Base-by-base conservation (phyloP, 2,329 filamentous ascomycete genomes). In the Penicillium brasilianum region DNA sequence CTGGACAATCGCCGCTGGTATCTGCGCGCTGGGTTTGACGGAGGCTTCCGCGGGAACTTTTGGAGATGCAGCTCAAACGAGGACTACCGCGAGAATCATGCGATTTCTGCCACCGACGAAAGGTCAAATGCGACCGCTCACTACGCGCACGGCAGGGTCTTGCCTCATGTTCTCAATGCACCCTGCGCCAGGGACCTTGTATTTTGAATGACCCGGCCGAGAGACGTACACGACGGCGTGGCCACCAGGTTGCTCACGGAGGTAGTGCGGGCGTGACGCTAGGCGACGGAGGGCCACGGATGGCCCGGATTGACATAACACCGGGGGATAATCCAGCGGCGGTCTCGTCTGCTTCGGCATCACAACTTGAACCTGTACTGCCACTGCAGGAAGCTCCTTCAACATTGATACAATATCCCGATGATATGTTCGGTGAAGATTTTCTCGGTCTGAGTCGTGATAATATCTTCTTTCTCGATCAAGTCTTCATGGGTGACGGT, bases 121-220 rank as follows among this genome's bases (percentile, higher is more conserved):
- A 72, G 60, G 64, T 72, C 54, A 70, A 68, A 61, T 72, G 69
- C 57, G 64, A 71, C 55, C 61, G 65, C 1, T n/a, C 56, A 20
- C 22, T 56, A 11, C 69, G 68, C 34, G 60, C 60, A 32, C 56
- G 46, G 30, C 22, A 60, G 5, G 69, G 69, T 39, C 50, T 63
- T 30, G 32, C 58, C 6, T 46, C 56, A 9, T 72, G 69, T 59
- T 69, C 68, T 5, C 68, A 69, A 37, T 71, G 70, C 37, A 55
- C 57, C 43, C 39, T 69, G 25, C 25, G 25, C 25, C 57, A 63
- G 48, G 56, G 64, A 11, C 64, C 64, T 43, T 28, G 25, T 28
- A 28, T 28, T 28, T 28, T 28, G 25, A 28, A 28, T 28, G 25
- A 28, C 25, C 25, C 25, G 6, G 6, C 25, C 6, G 25, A 28